Evolutionary conservation across 2,329 filamentous ascomycete species (phyloP), one percentile per base, ranked within the genome.

Genomic region (Apiospora kogelbergensis): DNA sequence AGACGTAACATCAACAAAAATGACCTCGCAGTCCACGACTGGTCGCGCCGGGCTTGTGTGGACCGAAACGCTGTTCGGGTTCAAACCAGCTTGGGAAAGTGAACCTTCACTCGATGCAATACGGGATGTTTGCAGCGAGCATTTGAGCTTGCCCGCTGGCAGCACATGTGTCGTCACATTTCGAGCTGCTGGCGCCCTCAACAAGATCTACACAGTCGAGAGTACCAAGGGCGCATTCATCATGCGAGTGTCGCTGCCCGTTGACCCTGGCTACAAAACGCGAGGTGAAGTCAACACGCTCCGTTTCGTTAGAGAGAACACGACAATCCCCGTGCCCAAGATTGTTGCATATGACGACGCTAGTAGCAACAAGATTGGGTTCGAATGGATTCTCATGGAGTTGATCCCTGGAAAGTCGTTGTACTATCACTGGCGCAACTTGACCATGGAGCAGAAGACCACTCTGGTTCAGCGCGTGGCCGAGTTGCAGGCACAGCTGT

Each of bases 351-450:
- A 76, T 68, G 76, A 80, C 33, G 73, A 78, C 37, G 76, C 70
- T 9, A 70, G 63, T 20, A 57, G 76, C 1, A 83, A 81, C 41
- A 72, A 77, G 26, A 74, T 83, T 37, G 80, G 78, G 0, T 81
- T 78, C 22, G 80, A 83, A 73, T 84, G 80, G 80, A 82, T 82
- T 11, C 67, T 82, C 33, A 80, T 82, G 77, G 73, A 73, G 42
- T 63, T 70, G 33, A 70, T 78, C 69, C 67, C 74, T 11, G 79
- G 79, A 0, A 70, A 44, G 13, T 70, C 76, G 6, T 72, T 70
- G 1, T 66, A 75, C 71, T 64, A 70, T 64, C 60, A 70, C 45
- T 72, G 73, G 72, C 74, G 77, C 6, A 75, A 69, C 20, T 77
- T 84, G 71, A 65, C 76, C 0, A 73, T 76, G 72, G 70, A 70